Base-by-base conservation (phyloP, 129 eudicot genomes). In the Flaveria robusta region DNA sequence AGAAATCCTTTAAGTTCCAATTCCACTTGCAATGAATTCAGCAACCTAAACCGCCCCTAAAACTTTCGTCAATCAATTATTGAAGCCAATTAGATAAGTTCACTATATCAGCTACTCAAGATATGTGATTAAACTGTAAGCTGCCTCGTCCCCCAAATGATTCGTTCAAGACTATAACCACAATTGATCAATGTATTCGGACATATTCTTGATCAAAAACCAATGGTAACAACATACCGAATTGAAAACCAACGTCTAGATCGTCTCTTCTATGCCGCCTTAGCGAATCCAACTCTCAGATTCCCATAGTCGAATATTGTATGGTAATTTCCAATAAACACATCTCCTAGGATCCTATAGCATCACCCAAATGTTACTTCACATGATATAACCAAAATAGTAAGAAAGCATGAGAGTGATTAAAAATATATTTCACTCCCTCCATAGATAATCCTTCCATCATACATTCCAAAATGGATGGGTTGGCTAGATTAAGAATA, bases 271-370 rank as follows among this genome's bases (percentile, higher is more conserved):
- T 81, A 87, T 2, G 91, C 88, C 20, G 97, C 93, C 68, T 88
- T 84, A 0, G 96, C 93, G 52, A 92, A 92, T 68, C 97, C 97
- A 67, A 92, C 85, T 72, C 87, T 80, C 45, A 77, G 34, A 11
- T 90, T 90, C 26, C 96, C 96, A 50, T 58, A 81, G 68, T 92
- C 98, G 51, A 92, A 92, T 37, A 88, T 84, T 0, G 98, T 92
- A 65, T 90, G 98, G 79, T 92, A 92, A 43, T 85, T 79, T 45
- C 98, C 96, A 96, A 92, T 92, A 71, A 92, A 92, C 63, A 92
- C 79, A 42, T 92, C 98, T 54, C 98, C 98, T 85, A 92, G 69
- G 42, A 92, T 86, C 98, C 96, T 92, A 83, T 77, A 84, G 18
- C 37, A 70, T 66, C 13, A 31, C 59, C 5, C 29, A 68, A 1